Base-by-base conservation (phyloP, 257 asterid species). In the Verbascum thapsus region DNA sequence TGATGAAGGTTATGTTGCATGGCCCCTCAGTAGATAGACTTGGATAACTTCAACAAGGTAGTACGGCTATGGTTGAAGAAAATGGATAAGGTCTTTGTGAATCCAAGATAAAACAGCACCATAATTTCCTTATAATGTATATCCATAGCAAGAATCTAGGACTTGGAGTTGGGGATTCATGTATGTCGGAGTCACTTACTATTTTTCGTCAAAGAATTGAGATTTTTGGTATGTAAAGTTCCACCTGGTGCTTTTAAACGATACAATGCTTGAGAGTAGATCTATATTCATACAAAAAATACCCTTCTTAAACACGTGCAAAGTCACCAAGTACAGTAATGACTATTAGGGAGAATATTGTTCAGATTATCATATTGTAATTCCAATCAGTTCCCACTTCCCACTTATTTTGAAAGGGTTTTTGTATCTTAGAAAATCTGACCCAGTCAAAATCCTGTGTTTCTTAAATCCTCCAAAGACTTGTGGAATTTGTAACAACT, bases 101-200 rank as follows among this genome's bases (percentile, higher is more conserved):
- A 58, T 51, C 54, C 12, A 72, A 41, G 71, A 23, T 42, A 40
- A 41, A 11, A 63, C 23, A n/a, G 52, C 45, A 38, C 11, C 30
- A 30, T 48, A 13, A 41, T 38, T 32, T 43, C 58, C 52, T 61
- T 16, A 43, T 59, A 30, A 64, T 13, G 35, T 26, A 43, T 57
- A 26, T 26, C 3, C 5, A 26, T 26, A 26, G 32, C 32, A 26
- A 26, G 32, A 26, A 26, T 26, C n/a, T n/a, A n/a, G n/a, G n/a
- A n/a, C n/a, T 57, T 54, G 49, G 13, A 37, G 11, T 7, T 42
- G 58, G 47, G n/a, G n/a, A n/a, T n/a, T n/a, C 11, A 54, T 62
- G 11, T 40, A 7, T 16, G 15, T 35, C 40, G 7, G 23, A 9
- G 18, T 26, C 49, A 35, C 18, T 39, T 10, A 10, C 35, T 4